Base-by-base conservation (phyloP, 768 basidiomycete genomes). In the Boletus speciosus region DNA sequence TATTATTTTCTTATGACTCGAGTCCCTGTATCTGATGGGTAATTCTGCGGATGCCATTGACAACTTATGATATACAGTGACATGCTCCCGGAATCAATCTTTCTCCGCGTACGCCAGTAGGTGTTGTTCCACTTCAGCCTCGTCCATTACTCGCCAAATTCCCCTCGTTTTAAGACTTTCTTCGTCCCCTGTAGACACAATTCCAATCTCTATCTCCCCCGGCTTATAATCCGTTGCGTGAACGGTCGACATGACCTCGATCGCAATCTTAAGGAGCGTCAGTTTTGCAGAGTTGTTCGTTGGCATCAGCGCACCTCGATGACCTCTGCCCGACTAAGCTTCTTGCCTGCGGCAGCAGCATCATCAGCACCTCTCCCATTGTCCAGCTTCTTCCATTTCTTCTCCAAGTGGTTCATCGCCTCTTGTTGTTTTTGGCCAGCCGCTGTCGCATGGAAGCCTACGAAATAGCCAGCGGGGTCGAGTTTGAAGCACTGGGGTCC, bases 401-500 rank as follows among this genome's bases (percentile, higher is more conserved):
- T 98, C 76, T 99, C 97, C 41, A 99, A 79, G 66, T 93, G 90
- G 71, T 98, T 98, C 86, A 95, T 97, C 1, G 93, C 94, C 68
- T 99, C 97, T 66, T 97, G 96, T 65, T 98, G 97, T 65, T 99
- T 98, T 71, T 91, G 89, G 0, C 97, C 97, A 2, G 95, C 88
- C 0, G 96, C 85, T 2, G 96, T 96, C 9, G 97, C 97, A 62
- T 98, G 95, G 77, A 95, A 98, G 0, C 97, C 97, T 42, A 97
- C 92, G 69, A 95, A 99, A 74, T 97, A 98, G 5, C 97, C 97
- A 3, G 97, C 97, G 11, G 97, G 97, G 68, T 99, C 97, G 49
- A 98, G 86, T 74, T 97, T 98, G 81, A 98, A 98, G 64, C 88
- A 82, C 69, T 98, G 96, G n/a, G 97, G 96, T 5, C 96, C 96